Percentiles rank a stretch among this genome's conserved stretches.
phyloP scores from a whole-genome alignment of 257 asterid genomes.

The Gardenia jasminoides region DNA sequence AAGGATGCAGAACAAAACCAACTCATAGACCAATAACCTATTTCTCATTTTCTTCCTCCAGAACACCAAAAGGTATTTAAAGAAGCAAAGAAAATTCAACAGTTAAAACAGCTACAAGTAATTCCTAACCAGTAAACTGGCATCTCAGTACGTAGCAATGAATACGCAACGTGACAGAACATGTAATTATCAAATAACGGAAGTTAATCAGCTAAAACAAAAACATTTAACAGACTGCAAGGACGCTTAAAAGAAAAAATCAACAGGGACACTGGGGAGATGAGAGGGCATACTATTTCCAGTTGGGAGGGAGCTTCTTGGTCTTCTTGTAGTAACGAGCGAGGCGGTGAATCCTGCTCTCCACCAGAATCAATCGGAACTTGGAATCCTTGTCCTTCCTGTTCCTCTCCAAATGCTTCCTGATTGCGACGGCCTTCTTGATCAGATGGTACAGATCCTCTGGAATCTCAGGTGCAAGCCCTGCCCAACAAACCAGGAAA shows the following conservation, averaged over 20 bases:
- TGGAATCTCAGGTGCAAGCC: conserved; percentile 91
- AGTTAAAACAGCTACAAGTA: not conserved
- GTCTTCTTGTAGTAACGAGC: conserved; percentile 97
- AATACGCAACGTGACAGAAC: not conserved
- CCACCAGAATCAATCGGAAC: conserved; percentile 80
- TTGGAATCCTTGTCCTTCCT: conserved; percentile 90
- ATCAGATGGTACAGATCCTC: conserved; percentile 81
- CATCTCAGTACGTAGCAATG: not conserved
- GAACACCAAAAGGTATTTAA: not conserved
- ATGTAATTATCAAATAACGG: not conserved
- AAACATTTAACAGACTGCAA: not conserved
- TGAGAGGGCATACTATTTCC: conserved; percentile 63
- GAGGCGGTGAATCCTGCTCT: conserved; percentile 91
- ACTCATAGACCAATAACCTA: not conserved
- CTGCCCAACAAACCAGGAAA: conserved; percentile 24
- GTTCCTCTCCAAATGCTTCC: conserved; percentile 90
- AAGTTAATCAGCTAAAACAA: too few species aligned
- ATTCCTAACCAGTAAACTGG: not conserved
- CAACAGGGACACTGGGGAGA: not conserved
- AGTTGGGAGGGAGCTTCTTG: conserved; percentile 88
- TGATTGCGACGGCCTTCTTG: conserved; percentile 81
- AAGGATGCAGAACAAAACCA: not conserved
- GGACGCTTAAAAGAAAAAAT: not conserved
- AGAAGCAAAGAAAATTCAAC: not conserved
- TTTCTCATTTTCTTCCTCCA: not conserved